A percentile compares a stretch with the other conserved stretches of the same genome.
These are phyloP conservation scores for Grosmannia penicillata DNA, from an alignment of 2,329 filamentous ascomycete species.

Conservation along the genomic window DNA sequence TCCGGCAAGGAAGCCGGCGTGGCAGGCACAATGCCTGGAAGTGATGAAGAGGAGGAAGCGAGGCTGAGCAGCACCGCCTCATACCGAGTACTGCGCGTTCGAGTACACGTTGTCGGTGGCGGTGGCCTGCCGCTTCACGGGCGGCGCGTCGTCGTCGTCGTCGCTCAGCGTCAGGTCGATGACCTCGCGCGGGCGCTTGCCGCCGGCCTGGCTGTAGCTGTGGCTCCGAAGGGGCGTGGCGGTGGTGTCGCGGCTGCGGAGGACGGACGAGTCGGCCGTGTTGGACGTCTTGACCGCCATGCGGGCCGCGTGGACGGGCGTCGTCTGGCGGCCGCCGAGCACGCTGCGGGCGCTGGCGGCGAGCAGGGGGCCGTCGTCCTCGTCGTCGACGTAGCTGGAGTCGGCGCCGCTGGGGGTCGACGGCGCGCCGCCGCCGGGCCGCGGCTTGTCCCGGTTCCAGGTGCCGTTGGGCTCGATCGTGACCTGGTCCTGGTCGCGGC, in stretches of 20 bases:
- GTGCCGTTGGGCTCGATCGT: constrained; percentile 76
- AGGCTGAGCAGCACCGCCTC: too few relatives aligned
- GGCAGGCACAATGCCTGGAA: too few relatives aligned
- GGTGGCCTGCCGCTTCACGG: constrained; percentile 29
- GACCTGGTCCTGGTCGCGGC: constrained; percentile 62
- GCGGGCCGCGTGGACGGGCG: too few relatives aligned
- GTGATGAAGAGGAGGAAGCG: too few relatives aligned
- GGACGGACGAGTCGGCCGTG: not conserved
- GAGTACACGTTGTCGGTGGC: not conserved
- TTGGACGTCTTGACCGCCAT: not conserved
- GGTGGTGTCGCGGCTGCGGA: not conserved
- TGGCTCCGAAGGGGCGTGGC: constrained; percentile 4
- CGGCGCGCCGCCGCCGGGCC: constrained; percentile 18
- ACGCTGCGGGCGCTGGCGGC: not conserved
- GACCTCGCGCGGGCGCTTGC: constrained; percentile 35
- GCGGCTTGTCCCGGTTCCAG: constrained; percentile 36
- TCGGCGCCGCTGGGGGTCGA: constrained; percentile 2
- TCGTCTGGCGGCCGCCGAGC: too few relatives aligned
- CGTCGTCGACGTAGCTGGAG: constrained; percentile 19
- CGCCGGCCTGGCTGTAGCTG: constrained; percentile 1
- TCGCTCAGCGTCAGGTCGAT: constrained; percentile 47
- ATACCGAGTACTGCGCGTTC: too few relatives aligned
- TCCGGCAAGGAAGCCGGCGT: too few relatives aligned
- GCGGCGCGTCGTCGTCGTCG: constrained; percentile 30
- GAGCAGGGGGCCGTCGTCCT: constrained; percentile 24